phyloP scores from a whole-genome alignment of 2,329 filamentous ascomycete species.

The Penicillium glabrum region DNA sequence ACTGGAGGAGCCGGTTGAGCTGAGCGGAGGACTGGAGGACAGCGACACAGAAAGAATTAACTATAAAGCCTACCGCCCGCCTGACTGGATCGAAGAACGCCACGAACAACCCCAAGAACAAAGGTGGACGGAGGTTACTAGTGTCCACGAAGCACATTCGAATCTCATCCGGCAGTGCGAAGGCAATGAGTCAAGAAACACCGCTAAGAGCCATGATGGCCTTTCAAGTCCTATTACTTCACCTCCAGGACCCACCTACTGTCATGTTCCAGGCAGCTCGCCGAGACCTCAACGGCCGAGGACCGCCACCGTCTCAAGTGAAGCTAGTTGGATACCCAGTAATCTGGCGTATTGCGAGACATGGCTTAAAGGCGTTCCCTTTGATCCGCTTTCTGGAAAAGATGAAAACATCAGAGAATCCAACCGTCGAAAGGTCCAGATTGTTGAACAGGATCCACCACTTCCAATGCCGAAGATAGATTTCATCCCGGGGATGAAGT shows the following conservation, averaged over 20 bases:
- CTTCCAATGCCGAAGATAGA: conserved; percentile 24
- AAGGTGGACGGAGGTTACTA: conserved; percentile 22
- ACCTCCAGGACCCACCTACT: not conserved
- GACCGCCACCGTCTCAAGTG: conserved; percentile 36
- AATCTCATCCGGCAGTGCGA: conserved; percentile 31
- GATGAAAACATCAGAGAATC: conserved; percentile 27
- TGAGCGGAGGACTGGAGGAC: not conserved
- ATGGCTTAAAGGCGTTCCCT: conserved; percentile 39
- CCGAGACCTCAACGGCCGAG: conserved; percentile 29
- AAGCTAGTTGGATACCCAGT: conserved; percentile 38
- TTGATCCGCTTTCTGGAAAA: conserved; percentile 27
- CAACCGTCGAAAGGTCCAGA: conserved; percentile 38
- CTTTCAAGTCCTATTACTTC: conserved; percentile 10
- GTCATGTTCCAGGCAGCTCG: conserved; percentile 14
- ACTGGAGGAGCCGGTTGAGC: not conserved
- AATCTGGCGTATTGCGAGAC: conserved; percentile 38
- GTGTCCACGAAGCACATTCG: conserved; percentile 35
- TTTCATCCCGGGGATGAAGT: conserved; percentile 15
- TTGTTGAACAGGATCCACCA: conserved; percentile 34
- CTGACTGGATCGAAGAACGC: conserved; percentile 10
- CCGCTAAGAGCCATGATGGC: conserved; percentile 9
- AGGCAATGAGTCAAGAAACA: conserved; percentile 11
- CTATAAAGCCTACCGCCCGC: conserved; percentile 18
- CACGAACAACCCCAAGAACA: not conserved
- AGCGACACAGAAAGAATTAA: conserved; percentile 1